Conservation (phyloP, 2,329 filamentous ascomycete genomes). For the Pseudogymnoascus sp. region DNA sequence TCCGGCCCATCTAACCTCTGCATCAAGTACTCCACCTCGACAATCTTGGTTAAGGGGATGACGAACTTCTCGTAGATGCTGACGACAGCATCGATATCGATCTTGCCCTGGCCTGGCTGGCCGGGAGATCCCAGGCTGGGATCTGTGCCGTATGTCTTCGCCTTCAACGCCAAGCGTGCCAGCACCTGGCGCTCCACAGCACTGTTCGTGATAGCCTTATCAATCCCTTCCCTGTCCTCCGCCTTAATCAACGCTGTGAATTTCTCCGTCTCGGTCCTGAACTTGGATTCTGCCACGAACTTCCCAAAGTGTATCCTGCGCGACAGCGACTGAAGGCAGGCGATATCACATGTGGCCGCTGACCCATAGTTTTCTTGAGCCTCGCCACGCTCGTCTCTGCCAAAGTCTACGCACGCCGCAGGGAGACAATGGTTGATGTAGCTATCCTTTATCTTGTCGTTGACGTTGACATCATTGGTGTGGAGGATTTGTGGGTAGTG, state of each 20-base stretch:
- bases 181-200: conserved; percentile 88
- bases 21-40: conserved; percentile 98
- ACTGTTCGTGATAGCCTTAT: conserved; percentile 80
- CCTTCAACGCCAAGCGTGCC: conserved; percentile 78
- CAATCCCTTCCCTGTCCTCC: conserved; percentile 72
- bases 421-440: conserved; percentile 82
- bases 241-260: conserved; percentile 79
- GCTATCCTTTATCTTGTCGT: conserved; percentile 73
- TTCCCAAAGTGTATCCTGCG: conserved; percentile 95
- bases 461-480: conserved; percentile 83
- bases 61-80: conserved; percentile 87
- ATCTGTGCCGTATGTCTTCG: conserved; percentile 86
- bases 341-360: conserved; percentile 82
- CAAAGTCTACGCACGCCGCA: conserved; percentile 68
- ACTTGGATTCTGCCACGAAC: conserved; percentile 96
- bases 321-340: conserved; percentile 80
- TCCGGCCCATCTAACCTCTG: conserved; percentile 58
- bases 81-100: conserved; percentile 85
- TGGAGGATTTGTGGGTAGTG: conserved; percentile 84
- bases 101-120: conserved; percentile 59
- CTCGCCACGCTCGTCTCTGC: conserved; percentile 72
- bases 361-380: conserved; percentile 92
- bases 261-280: conserved; percentile 68
- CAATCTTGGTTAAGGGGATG: conserved; percentile 94
- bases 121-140: conserved; percentile 52